phyloP scores from a whole-genome alignment of 139 green algal species.

The Chlorella sp. region DNA sequence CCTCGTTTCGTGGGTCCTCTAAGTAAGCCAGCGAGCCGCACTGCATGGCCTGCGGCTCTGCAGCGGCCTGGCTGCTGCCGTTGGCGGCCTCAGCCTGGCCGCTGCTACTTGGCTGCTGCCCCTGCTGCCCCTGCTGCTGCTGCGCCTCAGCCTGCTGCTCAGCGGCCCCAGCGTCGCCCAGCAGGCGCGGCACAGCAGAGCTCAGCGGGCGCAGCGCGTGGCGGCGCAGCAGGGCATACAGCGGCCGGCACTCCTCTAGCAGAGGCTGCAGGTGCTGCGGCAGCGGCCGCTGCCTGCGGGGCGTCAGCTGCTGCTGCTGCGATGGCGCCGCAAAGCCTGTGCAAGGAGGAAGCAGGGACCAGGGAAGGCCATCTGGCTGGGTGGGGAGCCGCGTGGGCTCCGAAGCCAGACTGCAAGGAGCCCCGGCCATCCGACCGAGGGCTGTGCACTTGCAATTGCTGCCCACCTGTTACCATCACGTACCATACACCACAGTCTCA shows the following conservation, averaged over 20 bases:
- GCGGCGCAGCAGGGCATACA: conserved; percentile 56
- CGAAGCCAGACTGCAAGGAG: no score
- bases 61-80: background rate
- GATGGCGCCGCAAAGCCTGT: conserved; percentile 15
- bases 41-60: background rate
- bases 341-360: background rate
- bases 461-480: no score
- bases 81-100: background rate
- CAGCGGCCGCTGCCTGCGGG: conserved; percentile 38
- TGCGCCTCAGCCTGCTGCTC: background rate
- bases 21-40: conserved; percentile 63
- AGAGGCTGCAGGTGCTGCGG: conserved; percentile 54
- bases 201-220: conserved; percentile 44
- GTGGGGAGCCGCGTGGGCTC: no score
- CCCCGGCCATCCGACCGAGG: no score
- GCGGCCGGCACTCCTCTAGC: conserved; percentile 70
- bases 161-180: background rate
- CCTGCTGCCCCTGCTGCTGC: background rate
- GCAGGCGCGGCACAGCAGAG: background rate
- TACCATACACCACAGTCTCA: no score
- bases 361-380: no score
- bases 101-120: background rate
- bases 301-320: background rate
- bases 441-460: no score
- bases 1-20: conserved; percentile 64